These are phyloP conservation scores for Neovahlkampfia damariscottae DNA, from an alignment of 78 protist genomes.

Conservation along the genomic window DNA sequence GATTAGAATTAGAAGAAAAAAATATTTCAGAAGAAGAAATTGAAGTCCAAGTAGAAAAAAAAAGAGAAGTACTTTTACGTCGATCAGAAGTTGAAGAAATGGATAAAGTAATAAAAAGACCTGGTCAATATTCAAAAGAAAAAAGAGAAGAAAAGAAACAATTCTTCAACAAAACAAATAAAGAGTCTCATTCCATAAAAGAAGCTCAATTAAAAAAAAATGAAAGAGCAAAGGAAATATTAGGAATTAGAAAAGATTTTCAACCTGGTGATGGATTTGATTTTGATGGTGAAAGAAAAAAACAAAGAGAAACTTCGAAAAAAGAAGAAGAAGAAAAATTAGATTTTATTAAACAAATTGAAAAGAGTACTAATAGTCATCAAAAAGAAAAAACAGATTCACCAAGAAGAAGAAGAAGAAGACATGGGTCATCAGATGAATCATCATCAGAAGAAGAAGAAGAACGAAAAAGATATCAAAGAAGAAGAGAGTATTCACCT, in stretches of 20 bases:
- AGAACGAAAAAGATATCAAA: too few species aligned
- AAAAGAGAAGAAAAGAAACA: background rate
- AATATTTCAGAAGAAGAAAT: background rate
- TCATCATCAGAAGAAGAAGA: too few species aligned
- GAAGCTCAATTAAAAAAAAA: background rate
- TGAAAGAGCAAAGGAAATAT: background rate
- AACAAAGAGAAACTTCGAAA: background rate
- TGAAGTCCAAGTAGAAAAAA: background rate
- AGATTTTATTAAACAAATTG: background rate
- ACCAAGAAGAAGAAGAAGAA: background rate
- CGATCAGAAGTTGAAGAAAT: too few species aligned
- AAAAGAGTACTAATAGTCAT: too few species aligned
- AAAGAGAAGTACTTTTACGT: too few species aligned
- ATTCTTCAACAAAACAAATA: background rate
- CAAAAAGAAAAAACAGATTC: too few species aligned
- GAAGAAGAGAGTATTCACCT: too few species aligned
- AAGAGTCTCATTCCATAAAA: background rate
- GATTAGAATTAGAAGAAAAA: background rate
- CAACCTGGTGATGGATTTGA: too few species aligned
- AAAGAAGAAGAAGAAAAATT: background rate
- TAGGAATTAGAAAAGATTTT: background rate
- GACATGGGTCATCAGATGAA: background rate
- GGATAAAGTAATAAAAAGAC: too few species aligned
- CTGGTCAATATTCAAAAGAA: background rate
- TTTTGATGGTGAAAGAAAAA: too few species aligned